Conservation (phyloP, 2,329 filamentous ascomycete genomes). For the Neofusicoccum cordaticola region DNA sequence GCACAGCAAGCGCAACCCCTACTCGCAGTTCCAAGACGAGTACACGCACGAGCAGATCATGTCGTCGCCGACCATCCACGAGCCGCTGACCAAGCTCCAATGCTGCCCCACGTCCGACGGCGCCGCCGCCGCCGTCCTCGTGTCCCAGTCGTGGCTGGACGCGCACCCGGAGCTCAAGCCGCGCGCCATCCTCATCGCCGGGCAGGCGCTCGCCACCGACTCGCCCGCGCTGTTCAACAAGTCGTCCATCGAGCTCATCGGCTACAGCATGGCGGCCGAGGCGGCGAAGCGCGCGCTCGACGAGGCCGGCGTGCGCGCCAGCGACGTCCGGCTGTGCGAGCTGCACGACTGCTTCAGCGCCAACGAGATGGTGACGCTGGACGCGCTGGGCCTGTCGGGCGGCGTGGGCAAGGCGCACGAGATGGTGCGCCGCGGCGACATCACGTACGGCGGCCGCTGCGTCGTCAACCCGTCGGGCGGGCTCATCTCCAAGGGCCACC, state of each 20-base stretch:
- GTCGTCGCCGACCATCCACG: conserved; percentile 72
- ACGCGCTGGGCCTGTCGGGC: conserved; percentile 73
- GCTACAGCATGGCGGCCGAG: conserved; percentile 76
- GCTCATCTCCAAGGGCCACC: conserved; percentile 93
- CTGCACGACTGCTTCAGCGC: conserved; percentile 96
- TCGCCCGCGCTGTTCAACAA: conserved; percentile 72
- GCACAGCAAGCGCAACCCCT: conserved; percentile 89
- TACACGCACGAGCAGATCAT: conserved; percentile 84
- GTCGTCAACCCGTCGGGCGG: conserved; percentile 93
- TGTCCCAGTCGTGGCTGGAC: conserved; percentile 85
- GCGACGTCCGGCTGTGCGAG: conserved; percentile 80
- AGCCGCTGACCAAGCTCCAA: conserved; percentile 93
- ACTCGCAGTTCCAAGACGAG: conserved; percentile 94
- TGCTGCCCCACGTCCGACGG: conserved; percentile 97
- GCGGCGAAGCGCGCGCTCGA: conserved; percentile 68
- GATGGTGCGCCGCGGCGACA: conserved; percentile 80
- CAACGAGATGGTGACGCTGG: conserved; percentile 89
- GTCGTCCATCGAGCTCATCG: conserved; percentile 83
- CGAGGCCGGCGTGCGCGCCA: conserved; percentile 66
- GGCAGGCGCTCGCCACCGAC: conserved; percentile 85
- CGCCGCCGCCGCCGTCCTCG: conserved; percentile 81
- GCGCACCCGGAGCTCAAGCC: conserved; percentile 75
- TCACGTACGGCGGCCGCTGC: conserved; percentile 81
- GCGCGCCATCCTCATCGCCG: conserved; percentile 85
- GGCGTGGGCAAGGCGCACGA: conserved; percentile 85